These are phyloP conservation scores for Colletotrichum limetticola DNA, from an alignment of 2,329 filamentous ascomycete genomes.

Conservation along the genomic window DNA sequence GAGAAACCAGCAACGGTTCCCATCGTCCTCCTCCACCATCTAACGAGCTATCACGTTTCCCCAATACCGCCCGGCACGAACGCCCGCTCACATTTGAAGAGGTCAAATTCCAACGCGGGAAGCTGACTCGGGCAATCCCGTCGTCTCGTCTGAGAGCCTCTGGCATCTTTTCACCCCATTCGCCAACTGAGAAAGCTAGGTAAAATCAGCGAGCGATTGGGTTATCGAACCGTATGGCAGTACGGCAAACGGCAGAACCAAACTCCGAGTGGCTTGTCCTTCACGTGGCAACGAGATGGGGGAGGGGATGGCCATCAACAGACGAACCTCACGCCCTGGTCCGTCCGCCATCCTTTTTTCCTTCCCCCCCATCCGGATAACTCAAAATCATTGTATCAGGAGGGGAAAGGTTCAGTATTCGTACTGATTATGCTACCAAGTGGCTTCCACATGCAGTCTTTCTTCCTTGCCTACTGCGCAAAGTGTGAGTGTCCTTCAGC, in stretches of 20 bases:
- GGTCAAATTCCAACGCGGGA: neutral
- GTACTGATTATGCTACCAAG: neutral
- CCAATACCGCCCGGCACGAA: neutral
- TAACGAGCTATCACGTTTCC: neutral
- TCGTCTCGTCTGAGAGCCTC: neutral
- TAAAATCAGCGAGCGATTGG: neutral
- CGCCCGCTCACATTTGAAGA: neutral
- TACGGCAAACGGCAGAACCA: neutral
- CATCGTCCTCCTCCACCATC: neutral
- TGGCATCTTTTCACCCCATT: neutral
- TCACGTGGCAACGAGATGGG: neutral
- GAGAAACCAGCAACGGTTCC: neutral
- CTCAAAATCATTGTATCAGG: neutral
- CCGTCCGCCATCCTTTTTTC: conserved; percentile 1
- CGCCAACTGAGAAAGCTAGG: neutral
- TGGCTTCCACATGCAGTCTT: neutral
- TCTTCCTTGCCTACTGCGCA: neutral
- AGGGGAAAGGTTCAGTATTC: too few relatives aligned
- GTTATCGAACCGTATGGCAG: neutral
- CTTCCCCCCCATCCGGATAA: neutral
- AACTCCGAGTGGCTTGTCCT: conserved; percentile 13
- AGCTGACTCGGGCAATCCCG: neutral
- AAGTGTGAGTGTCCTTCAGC: neutral
- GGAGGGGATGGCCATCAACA: neutral
- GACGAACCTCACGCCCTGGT: conserved; percentile 30